Evolutionary conservation across 768 basidiomycete genomes (phyloP), one percentile per base, ranked within the genome.

Genomic region (Mycena capillaripes): DNA sequence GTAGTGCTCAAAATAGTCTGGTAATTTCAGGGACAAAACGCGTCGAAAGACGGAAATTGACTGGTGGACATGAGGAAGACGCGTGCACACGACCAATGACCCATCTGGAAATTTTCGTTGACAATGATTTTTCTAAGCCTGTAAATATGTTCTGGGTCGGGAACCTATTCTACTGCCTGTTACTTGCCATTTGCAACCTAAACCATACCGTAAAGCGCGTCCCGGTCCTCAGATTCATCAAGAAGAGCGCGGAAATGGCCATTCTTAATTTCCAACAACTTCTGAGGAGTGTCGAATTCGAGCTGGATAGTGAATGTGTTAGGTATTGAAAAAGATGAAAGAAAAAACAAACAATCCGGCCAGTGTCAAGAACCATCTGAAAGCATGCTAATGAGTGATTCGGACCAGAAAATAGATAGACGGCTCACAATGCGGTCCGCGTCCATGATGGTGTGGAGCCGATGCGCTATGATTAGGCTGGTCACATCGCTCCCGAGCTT

Each of bases 191-290:
- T 48, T 23, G 46, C 19, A 48, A 21, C 48, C 8, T 50, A 23
- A 46, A 29, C 80, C 87, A 89, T 88, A 17, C 76, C 83, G 67
- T 87, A 85, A 34, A 92, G 74, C 27, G 75, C 75, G 50, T 87
- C 85, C 71, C 79, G 87, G 71, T 92, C 90, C 19, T 84, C 87
- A 36, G 88, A 90, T 75, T 90, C 88, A 57, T 91, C 86, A 1
- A 92, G 88, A 23, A 92, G 80, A 2, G 86, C 82, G 55, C 85
- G 85, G 30, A 91, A 78, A 77, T 82, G 81, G 10, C 91, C 88
- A 30, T 81, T 80, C 52, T 87, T 78, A n/a, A 89, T 88, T 65
- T 81, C 79, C 27, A 93, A 84, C 62, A 94, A 80, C 25, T 84
- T 77, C n/a, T 71, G 70, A 0, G 91, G 91, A 40, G 82, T 83